A percentile compares a stretch with the other conserved stretches of the same genome.
Conservation (phyloP, 225 moss, liverwort and hornwort genomes). For the Physcomitrellopsis africana region DNA sequence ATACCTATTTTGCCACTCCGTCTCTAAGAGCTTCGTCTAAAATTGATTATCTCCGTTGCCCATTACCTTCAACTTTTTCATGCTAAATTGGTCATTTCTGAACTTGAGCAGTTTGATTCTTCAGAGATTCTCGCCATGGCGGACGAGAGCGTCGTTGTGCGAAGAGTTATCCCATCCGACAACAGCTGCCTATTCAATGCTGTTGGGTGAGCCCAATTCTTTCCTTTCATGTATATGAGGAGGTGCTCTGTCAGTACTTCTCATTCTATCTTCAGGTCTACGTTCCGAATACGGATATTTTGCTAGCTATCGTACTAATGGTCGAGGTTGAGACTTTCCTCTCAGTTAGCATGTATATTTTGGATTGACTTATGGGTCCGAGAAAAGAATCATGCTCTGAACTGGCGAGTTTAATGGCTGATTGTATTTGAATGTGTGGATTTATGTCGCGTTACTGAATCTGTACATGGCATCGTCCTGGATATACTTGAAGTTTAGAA, state of each 20-base stretch:
- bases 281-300: background rate
- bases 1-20: background rate
- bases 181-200: conserved; percentile 99
- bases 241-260: background rate
- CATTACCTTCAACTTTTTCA: background rate
- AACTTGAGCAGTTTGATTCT: conserved; percentile 30
- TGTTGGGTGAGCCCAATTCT: conserved; percentile 62
- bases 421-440: background rate
- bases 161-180: conserved; percentile 89
- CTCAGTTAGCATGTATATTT: conserved; percentile 12
- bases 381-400: background rate
- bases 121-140: conserved; percentile 46
- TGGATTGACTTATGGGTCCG: background rate
- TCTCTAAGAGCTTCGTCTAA: background rate
- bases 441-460: background rate
- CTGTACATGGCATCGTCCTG: conserved; percentile 12
- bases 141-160: conserved; percentile 65
- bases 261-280: background rate
- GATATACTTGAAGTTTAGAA: background rate
- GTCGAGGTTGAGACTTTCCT: conserved; percentile 26
- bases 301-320: background rate
- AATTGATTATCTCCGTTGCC: background rate
- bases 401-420: background rate
- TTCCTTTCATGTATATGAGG: conserved; percentile 4
- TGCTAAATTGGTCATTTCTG: conserved; percentile 16